Conservation (phyloP, 345 rosid species). For the Lenwebbia sp. region DNA sequence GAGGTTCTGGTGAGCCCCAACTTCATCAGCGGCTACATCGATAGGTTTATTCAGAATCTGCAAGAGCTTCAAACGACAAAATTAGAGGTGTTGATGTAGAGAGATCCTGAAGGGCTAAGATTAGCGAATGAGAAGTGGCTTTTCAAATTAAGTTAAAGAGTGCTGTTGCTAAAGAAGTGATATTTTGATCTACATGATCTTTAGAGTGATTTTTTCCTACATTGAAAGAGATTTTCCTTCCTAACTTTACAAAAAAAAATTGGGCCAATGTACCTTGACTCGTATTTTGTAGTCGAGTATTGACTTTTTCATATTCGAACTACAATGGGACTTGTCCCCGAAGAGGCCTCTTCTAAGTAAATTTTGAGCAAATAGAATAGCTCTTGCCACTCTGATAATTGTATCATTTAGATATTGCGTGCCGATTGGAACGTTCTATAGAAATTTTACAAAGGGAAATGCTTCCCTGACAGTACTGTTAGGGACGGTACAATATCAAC, state of each 20-base stretch:
- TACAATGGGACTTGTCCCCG: not conserved
- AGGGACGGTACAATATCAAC: no score
- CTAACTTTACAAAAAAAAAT: not conserved
- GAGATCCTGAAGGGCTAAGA: not conserved
- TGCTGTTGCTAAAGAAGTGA: not conserved
- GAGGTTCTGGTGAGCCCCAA: not conserved
- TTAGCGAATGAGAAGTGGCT: not conserved
- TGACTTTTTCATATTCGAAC: not conserved
- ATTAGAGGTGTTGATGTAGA: not conserved
- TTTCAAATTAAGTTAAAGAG: not conserved
- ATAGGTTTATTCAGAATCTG: not conserved
- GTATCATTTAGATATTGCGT: not conserved
- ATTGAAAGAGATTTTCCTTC: not conserved
- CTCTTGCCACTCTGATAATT: not conserved
- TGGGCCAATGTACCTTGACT: not conserved
- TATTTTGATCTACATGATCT: not conserved
- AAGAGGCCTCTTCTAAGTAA: not conserved
- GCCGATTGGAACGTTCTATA: not conserved
- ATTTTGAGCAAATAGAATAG: not conserved
- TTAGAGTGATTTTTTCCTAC: not conserved
- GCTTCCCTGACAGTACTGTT: no score
- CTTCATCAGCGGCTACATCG: conserved; percentile 1
- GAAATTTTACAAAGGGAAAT: not conserved
- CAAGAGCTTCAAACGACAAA: not conserved
- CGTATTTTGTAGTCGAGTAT: not conserved